Conservation (phyloP, 176 grass and related monocot species). For the Musa itinerans region DNA sequence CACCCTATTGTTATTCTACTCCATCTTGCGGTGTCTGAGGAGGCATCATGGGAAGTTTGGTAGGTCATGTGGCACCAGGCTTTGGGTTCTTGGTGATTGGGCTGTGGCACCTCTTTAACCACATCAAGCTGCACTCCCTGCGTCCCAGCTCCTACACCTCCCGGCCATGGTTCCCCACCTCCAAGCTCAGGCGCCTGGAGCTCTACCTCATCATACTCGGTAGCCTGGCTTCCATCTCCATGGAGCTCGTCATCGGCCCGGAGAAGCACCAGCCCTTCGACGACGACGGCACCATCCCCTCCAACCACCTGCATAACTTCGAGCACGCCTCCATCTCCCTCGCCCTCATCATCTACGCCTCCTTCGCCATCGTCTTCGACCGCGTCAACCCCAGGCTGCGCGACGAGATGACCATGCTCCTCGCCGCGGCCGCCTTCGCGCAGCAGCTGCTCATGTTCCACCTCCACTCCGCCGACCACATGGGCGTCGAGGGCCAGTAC, state of each 20-base stretch:
- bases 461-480: conserved; percentile 36
- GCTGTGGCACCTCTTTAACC: conserved; percentile 63
- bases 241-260: conserved; percentile 47
- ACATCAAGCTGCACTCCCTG: conserved; percentile 42
- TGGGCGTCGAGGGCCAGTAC: conserved; percentile 84
- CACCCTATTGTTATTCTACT: no score
- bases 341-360: conserved; percentile 41
- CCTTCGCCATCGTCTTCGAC: conserved; percentile 15
- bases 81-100: conserved; percentile 46
- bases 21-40: no score
- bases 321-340: conserved; percentile 60
- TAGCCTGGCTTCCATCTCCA: conserved; percentile 38
- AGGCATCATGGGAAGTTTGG: not conserved
- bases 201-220: conserved; percentile 38
- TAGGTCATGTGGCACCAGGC: conserved; percentile 63
- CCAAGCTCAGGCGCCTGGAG: conserved; percentile 41
- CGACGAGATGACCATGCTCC: conserved; percentile 1
- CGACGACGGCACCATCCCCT: conserved; percentile 35
- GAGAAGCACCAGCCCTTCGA: conserved; percentile 23
- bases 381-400: not conserved
- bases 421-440: conserved; percentile 10
- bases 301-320: conserved; percentile 57
- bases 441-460: conserved; percentile 10
- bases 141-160: conserved; percentile 42
- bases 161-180: conserved; percentile 46